Percentiles rank a stretch among this genome's conserved stretches.
phyloP scores from a whole-genome alignment of 1,139 yeast species.

The Suhomyces panamericanus region DNA sequence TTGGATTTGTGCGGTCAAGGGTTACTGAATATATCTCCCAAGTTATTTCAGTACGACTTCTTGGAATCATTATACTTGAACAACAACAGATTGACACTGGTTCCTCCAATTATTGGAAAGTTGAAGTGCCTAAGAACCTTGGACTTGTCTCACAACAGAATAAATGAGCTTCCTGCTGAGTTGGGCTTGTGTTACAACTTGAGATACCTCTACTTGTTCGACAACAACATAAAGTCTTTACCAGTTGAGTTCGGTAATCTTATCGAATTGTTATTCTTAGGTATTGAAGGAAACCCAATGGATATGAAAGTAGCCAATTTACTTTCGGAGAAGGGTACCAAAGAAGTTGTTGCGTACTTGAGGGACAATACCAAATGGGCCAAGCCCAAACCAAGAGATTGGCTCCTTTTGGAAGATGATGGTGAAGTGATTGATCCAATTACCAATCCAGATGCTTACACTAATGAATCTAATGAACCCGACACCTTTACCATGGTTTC shows the following conservation, averaged over 20 bases:
- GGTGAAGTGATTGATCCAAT: conserved; percentile 58
- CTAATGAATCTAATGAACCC: conserved; percentile 26
- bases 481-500: conserved; percentile 71
- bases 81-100: conserved; percentile 70
- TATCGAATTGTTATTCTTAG: conserved; percentile 81
- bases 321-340: conserved; percentile 80
- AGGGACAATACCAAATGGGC: conserved; percentile 73
- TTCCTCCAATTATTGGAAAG: conserved; percentile 72
- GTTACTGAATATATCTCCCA: conserved; percentile 64
- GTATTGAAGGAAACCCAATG: conserved; percentile 91
- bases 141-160: conserved; percentile 78
- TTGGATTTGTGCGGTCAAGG: conserved; percentile 93
- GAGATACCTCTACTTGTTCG: conserved; percentile 82
- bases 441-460: conserved; percentile 33
- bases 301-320: conserved; percentile 64
- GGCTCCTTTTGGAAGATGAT: conserved; percentile 77
- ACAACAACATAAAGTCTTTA: conserved; percentile 71
- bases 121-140: conserved; percentile 76
- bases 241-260: conserved; percentile 88
- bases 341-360: conserved; percentile 73
- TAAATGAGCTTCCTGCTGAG: conserved; percentile 73
- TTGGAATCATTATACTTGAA: conserved; percentile 83
- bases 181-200: conserved; percentile 80
- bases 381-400: conserved; percentile 72
- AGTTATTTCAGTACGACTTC: conserved; percentile 78